Evolutionary conservation across 139 green algal genomes (phyloP), one percentile per base, ranked within the genome.

Genomic region (Coelastrella sp.): DNA sequence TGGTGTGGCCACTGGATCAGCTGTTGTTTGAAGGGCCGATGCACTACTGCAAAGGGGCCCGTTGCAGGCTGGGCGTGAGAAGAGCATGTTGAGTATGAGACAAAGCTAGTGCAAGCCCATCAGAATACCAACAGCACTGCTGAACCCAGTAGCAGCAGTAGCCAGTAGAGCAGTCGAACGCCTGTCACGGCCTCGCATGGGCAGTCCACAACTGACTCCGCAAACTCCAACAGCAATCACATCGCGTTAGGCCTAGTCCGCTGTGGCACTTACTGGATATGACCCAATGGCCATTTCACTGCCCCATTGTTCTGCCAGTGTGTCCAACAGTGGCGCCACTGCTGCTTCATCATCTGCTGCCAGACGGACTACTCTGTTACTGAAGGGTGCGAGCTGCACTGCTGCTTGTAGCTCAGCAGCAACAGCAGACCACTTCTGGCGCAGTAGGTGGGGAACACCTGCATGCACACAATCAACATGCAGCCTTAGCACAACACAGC

Each of bases 381-480:
- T 85, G 90, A 97, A 98, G 7, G 95, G 96, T 20, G 83, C 79
- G 64, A 94, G 80, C 47, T 90, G 66, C 68, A 79, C 91, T 10
- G 74, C 85, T 56, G 93, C 75, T 66, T 90, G 22, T 61, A 98
- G 89, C 64, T 93, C 64, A 7, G 54, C 60, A 73, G 92, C 90
- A 10, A 98, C 87, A 3, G 92, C 94, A 23, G 58, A 10, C 96
- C 96, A 97, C 87, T 97, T 98, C 61, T 94, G 80, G 7, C 90
- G 93, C 87, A 98, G 89, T 56, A 98, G 93, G 59, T 95, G 73
- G 0, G 97, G 97, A 2, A 98, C 96, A 61, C 96, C 94, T 96
- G 86, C 17, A 54, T 71, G 61, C 10, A 19, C 71, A 32, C 71
- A 22, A 47, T 77, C 71, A 77, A 10, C 16, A 77, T 22, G 32